These are phyloP conservation scores for Mychonastes homosphaera DNA, from an alignment of 139 green algal genomes.

Conservation along the genomic window DNA sequence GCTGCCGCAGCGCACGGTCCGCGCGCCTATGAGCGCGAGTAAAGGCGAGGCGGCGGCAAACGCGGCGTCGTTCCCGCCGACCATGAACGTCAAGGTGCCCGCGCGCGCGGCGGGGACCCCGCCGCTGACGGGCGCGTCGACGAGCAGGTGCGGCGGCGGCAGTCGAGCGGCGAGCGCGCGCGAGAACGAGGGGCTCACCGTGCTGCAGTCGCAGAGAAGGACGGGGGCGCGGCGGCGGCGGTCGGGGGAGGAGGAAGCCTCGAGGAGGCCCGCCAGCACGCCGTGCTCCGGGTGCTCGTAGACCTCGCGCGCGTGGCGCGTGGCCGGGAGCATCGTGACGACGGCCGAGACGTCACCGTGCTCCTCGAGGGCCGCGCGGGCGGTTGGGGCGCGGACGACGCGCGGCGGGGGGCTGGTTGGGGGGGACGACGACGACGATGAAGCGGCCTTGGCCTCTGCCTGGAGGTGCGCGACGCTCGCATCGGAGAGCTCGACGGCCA, in stretches of 20 bases:
- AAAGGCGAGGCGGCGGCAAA: background rate
- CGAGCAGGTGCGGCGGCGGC: conserved; percentile 8
- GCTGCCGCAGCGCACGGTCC: background rate
- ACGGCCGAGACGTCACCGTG: conserved; percentile 10
- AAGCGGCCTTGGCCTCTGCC: background rate
- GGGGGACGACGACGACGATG: background rate
- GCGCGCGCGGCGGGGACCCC: conserved; percentile 19
- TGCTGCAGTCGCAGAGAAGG: conserved; percentile 25
- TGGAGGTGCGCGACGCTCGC: background rate
- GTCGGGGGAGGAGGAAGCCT: background rate
- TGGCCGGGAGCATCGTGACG: conserved; percentile 23
- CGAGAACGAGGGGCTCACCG: conserved; percentile 20
- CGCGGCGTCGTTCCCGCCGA: background rate
- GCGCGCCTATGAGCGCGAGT: background rate
- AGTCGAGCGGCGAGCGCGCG: background rate
- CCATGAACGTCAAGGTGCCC: conserved; percentile 31
- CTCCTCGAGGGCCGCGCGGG: no score
- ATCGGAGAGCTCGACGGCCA: background rate
- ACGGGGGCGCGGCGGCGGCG: conserved; percentile 8
- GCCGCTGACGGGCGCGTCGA: conserved; percentile 26
- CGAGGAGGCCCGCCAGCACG: background rate
- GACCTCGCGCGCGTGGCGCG: conserved; percentile 13
- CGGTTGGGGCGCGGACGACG: no score
- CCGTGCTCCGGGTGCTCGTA: conserved; percentile 6
- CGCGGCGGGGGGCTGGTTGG: background rate